These are phyloP conservation scores for Phytophthora agathidicida DNA, from an alignment of 352 stramenopile genomes.

Conservation along the genomic window DNA sequence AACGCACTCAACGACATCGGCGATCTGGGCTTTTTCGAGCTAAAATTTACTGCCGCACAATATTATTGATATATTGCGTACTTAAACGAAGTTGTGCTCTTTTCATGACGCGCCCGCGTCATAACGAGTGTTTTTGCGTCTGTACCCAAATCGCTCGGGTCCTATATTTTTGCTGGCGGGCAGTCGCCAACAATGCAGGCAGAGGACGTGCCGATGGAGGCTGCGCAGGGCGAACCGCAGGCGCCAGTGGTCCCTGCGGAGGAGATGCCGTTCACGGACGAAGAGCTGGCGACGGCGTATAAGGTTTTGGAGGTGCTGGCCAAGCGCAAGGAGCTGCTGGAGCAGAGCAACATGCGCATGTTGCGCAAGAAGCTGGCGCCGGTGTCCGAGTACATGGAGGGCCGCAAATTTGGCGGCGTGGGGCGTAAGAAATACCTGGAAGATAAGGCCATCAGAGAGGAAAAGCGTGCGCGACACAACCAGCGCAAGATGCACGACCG, in stretches of 20 bases:
- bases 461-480: constrained; percentile 85
- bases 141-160: too few species aligned
- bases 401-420: constrained; percentile 83
- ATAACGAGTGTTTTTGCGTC: background rate
- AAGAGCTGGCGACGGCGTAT: constrained; percentile 59
- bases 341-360: constrained; percentile 76
- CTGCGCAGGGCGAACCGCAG: constrained; percentile 8
- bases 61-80: background rate
- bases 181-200: constrained; percentile 40
- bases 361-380: constrained; percentile 84
- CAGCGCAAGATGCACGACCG: constrained; percentile 91
- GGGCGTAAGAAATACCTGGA: constrained; percentile 90
- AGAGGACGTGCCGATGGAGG: constrained; percentile 35
- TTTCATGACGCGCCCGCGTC: too few species aligned
- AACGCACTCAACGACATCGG: constrained; percentile 76
- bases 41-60: constrained; percentile 10
- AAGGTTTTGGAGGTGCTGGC: constrained; percentile 72
- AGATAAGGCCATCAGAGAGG: constrained; percentile 85
- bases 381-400: constrained; percentile 80
- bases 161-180: too few species aligned
- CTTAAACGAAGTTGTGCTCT: background rate
- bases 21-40: constrained; percentile 14
- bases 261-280: constrained; percentile 76
- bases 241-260: constrained; percentile 17
- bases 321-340: constrained; percentile 59